A percentile compares a stretch with the other conserved stretches of the same genome.
These are phyloP conservation scores for Salix purpurea DNA, from an alignment of 345 rosid genomes.

Conservation along the genomic window DNA sequence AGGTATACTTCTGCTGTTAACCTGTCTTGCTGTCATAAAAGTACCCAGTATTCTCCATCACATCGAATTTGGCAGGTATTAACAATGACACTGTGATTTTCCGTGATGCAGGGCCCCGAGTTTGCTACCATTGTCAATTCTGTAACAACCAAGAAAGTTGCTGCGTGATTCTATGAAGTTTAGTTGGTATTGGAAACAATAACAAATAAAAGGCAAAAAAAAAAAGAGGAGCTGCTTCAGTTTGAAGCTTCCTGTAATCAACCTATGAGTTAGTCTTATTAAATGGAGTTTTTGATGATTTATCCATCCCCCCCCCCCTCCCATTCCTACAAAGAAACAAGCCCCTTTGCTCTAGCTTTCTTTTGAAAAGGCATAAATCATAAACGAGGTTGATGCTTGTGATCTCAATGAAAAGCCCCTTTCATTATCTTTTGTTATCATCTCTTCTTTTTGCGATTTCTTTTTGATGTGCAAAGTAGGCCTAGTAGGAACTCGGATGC, in stretches of 20 bases:
- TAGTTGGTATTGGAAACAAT: neutral
- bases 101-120: constrained; percentile 74
- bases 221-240: constrained; percentile 2
- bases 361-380: neutral
- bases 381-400: neutral
- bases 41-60: neutral
- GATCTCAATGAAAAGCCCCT: constrained; percentile 1
- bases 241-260: constrained; percentile 10
- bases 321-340: neutral
- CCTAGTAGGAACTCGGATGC: neutral
- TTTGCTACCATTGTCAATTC: constrained; percentile 93
- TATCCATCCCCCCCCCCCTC: neutral
- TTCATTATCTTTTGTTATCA: no score
- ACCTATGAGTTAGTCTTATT: neutral
- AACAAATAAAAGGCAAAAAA: constrained; percentile 8
- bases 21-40: neutral
- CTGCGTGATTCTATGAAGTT: constrained; percentile 46
- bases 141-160: constrained; percentile 78
- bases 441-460: neutral
- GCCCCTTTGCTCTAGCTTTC: neutral
- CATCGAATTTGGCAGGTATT: neutral
- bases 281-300: constrained; percentile 10
- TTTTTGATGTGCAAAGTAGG: neutral
- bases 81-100: constrained; percentile 4
- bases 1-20: constrained; percentile 40